Evolutionary conservation across 1,284 basidiomycete genomes (phyloP), one percentile per base, ranked within the genome.

Genomic region (Golubevia pallescens): DNA sequence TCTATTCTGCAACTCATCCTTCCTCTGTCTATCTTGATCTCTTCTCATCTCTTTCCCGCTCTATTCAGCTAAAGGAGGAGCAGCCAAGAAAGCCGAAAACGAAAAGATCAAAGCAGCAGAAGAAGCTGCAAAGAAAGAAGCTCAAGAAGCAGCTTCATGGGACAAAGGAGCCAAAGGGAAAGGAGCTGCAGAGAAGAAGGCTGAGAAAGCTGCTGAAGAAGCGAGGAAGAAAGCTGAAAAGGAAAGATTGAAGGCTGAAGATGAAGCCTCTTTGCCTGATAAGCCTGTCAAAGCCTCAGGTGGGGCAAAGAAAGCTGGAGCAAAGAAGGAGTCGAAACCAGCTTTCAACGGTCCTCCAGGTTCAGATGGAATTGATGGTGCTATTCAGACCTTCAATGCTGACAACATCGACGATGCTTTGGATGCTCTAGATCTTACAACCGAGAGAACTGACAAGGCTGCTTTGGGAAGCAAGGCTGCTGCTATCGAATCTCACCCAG

Each of bases 401-500:
- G 34, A 67, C 72, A 2, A 71, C 68, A 68, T 83, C 1, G 80
- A 84, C 61, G 80, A 86, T 61, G 82, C 81, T 1, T 65, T 86
- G 13, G 83, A 83, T 58, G 76, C 81, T 19, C 74, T 85, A 73
- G 65, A 65, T n/a, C 66, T 86, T 7, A 80, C 80, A 4, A 81
- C 73, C 57, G 82, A 83, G 24, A 71, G 61, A 52, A 62, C 62
- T 2, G 82, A 85, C 64, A 81, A 77, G 24, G 84, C 84, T 1
- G 66, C 73, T 20, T 61, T 72, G 7, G 85, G 85, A 2, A 63
- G 75, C 1, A 84, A 83, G 42, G 85, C 85, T 1, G 76, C 75
- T 3, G 60, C 62, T 32, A 78, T 86, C 58, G 85, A 86, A 58
- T 68, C 76, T 54, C 85, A 86, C 53, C 85, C 85, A 3, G 85